These are phyloP conservation scores for Tricholoma sp. DNA, from an alignment of 768 basidiomycete species.

Conservation along the genomic window DNA sequence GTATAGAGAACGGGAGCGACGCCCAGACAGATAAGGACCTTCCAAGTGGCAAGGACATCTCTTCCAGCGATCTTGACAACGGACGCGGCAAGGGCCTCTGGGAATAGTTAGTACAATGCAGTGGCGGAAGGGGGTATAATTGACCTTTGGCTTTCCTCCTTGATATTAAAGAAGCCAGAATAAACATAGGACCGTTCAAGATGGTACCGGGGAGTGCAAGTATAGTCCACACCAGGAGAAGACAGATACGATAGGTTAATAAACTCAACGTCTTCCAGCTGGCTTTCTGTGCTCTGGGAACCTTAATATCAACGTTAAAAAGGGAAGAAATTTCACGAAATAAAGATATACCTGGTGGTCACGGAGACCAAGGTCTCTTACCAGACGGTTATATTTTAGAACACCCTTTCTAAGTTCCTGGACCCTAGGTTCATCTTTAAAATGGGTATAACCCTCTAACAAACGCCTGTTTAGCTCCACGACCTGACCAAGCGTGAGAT, in stretches of 20 bases:
- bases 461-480: conserved; percentile 92
- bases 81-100: conserved; percentile 94
- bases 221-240: conserved; percentile 76
- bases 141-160: conserved; percentile 82
- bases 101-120: conserved; percentile 1
- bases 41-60: conserved; percentile 98
- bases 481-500: conserved; percentile 90
- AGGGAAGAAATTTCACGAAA: background rate
- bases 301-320: conserved; percentile 36
- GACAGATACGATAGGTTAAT: conserved; percentile 72
- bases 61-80: conserved; percentile 93
- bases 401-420: conserved; percentile 77
- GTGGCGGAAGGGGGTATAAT: background rate
- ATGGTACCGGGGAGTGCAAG: conserved; percentile 89
- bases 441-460: conserved; percentile 87
- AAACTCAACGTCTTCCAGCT: conserved; percentile 84
- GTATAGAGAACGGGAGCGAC: conserved; percentile 82
- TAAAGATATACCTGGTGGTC: conserved; percentile 74
- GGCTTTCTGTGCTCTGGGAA: conserved; percentile 82
- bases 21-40: conserved; percentile 91
- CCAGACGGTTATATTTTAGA: conserved; percentile 81
- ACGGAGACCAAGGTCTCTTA: conserved; percentile 85
- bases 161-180: conserved; percentile 85
- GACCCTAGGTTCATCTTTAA: conserved; percentile 88
- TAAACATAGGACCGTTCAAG: conserved; percentile 90